These are phyloP conservation scores for Mycothermus thermophilus DNA, from an alignment of 495 filamentous ascomycete species.

Conservation along the genomic window DNA sequence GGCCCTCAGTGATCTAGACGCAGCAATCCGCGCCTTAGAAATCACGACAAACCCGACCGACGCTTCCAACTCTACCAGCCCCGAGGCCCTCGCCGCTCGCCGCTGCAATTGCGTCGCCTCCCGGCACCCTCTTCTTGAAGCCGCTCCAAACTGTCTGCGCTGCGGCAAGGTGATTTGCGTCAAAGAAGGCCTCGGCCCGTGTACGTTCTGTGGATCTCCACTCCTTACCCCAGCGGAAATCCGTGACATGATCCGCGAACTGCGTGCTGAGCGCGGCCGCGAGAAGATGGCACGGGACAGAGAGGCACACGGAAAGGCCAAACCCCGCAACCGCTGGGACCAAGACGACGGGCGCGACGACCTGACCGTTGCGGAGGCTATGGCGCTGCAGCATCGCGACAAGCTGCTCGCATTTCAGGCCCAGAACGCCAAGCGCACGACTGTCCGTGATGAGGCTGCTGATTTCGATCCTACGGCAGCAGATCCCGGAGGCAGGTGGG, in stretches of 20 bases:
- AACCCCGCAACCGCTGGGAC: conserved; percentile 43
- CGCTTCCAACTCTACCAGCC: conserved; percentile 20
- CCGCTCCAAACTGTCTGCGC: conserved; percentile 80
- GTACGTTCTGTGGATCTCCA: conserved; percentile 73
- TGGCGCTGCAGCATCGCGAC: conserved; percentile 67
- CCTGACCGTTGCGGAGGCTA: conserved; percentile 31
- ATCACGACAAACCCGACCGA: conserved; percentile 74
- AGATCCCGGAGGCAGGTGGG: conserved; percentile 77
- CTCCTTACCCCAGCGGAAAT: conserved; percentile 59
- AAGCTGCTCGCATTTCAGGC: conserved; percentile 71
- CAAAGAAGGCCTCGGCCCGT: conserved; percentile 85
- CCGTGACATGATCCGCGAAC: conserved; percentile 69
- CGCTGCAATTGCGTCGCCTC: conserved; percentile 76
- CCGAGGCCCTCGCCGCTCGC: conserved; percentile 37
- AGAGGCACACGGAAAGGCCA: conserved; percentile 45
- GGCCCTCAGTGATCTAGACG: conserved; percentile 69
- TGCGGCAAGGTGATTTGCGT: conserved; percentile 97
- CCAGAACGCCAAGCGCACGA: conserved; percentile 76
- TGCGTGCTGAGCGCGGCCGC: conserved; percentile 72
- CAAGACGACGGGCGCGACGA: conserved; percentile 26
- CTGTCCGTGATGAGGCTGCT: conserved; percentile 81
- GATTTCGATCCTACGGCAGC: conserved; percentile 71
- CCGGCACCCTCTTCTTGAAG: conserved; percentile 68
- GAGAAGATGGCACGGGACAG: conserved; percentile 76
- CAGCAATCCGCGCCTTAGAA: conserved; percentile 82